Evolutionary conservation across 768 basidiomycete genomes (phyloP).

Genomic region (Termitomyces sp.): DNA sequence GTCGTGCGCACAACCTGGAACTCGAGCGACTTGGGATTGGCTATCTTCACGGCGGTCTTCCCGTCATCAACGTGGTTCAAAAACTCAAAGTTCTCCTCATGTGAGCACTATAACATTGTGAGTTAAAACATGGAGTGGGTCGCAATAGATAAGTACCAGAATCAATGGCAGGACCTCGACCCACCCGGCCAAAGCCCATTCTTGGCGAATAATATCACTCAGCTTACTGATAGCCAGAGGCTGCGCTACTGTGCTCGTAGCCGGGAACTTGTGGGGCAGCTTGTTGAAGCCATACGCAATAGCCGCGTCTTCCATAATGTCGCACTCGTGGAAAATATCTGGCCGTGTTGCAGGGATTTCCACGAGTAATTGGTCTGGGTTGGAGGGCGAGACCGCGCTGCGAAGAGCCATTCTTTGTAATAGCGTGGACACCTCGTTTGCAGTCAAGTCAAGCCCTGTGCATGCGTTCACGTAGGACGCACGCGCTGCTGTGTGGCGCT

Average conservation of each 20-base stretch:
- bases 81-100: slow-evolving; percentile 96
- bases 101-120: slow-evolving; percentile 70
- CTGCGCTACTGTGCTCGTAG: slow-evolving; percentile 92
- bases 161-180: slow-evolving; percentile 93
- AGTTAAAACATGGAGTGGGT: not conserved
- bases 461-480: slow-evolving; percentile 95
- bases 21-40: slow-evolving; percentile 96
- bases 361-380: slow-evolving; percentile 69
- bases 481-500: slow-evolving; percentile 66
- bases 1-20: slow-evolving; percentile 98
- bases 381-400: slow-evolving; percentile 45
- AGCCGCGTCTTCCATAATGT: slow-evolving; percentile 97
- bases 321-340: slow-evolving; percentile 97
- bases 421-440: slow-evolving; percentile 63
- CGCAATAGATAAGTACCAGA: slow-evolving; percentile 53
- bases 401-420: slow-evolving; percentile 82
- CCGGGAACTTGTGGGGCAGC: slow-evolving; percentile 86
- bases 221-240: slow-evolving; percentile 87
- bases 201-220: slow-evolving; percentile 80
- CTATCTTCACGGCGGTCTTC: slow-evolving; percentile 81
- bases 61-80: slow-evolving; percentile 85
- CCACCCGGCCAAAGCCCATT: slow-evolving; percentile 97
- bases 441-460: slow-evolving; percentile 74
- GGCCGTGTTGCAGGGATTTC: slow-evolving; percentile 92
- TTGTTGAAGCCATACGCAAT: slow-evolving; percentile 99